Conservation (phyloP, 306 rosid genomes). For the Corylus avellana region DNA sequence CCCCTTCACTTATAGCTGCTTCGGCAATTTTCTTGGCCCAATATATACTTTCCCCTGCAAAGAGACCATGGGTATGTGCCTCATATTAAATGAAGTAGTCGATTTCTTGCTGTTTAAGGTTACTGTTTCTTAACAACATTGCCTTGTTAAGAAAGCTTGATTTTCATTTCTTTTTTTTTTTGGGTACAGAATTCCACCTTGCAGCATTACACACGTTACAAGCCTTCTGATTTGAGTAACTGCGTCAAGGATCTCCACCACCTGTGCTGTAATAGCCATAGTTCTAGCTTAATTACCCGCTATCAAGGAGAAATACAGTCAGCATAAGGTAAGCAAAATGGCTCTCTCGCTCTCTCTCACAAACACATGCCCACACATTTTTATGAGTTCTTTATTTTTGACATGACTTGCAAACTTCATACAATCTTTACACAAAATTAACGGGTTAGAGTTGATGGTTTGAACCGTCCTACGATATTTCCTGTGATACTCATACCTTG, state of each 20-base stretch:
- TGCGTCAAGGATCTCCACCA: constrained; percentile 53
- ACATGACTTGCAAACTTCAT: too few species aligned
- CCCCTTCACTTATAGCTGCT: constrained; percentile 84
- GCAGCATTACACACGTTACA: constrained; percentile 58
- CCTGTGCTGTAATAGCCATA: constrained; percentile 37
- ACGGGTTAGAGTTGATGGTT: too few species aligned
- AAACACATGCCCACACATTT: too few species aligned
- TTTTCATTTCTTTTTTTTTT: not conserved
- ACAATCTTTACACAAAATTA: too few species aligned
- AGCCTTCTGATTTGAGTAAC: constrained; percentile 38
- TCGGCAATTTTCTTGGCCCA: constrained; percentile 87
- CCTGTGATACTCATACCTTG: too few species aligned
- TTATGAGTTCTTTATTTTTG: too few species aligned
- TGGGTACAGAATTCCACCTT: constrained; percentile 51
- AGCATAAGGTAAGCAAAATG: constrained; percentile 45
- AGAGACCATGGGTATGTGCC: constrained; percentile 80
- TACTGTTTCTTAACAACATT: not conserved
- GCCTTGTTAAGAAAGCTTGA: not conserved
- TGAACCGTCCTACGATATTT: too few species aligned
- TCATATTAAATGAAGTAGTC: too few species aligned
- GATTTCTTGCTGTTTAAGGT: too few species aligned
- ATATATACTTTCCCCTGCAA: constrained; percentile 60
- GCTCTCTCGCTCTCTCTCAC: too few species aligned
- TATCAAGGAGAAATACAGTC: constrained; percentile 59
- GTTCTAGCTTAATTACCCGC: constrained; percentile 57